Percentiles rank a stretch among this genome's conserved stretches.
Evolutionary conservation across 139 green algal species (phyloP).

Genomic region (Eudorina sp.): DNA sequence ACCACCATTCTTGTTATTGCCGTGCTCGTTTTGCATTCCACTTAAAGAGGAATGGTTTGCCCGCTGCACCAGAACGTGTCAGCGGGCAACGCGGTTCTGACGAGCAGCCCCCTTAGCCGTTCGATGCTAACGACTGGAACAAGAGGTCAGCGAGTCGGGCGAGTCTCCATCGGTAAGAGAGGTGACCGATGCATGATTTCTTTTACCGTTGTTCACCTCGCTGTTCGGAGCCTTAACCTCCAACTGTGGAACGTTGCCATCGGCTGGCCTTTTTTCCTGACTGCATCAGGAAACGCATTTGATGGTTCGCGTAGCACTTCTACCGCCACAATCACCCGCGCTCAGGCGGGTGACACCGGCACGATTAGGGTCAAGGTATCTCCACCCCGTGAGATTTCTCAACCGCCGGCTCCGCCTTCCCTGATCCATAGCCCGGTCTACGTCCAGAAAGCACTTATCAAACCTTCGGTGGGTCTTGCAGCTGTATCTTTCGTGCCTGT

Average conservation of each 20-base stretch:
- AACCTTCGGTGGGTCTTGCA: neutral
- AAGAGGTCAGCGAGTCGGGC: neutral
- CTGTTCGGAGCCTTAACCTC: too few species aligned
- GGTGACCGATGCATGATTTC: neutral
- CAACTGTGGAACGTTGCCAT: too few species aligned
- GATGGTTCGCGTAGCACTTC: neutral
- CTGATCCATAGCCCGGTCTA: constrained; percentile 45
- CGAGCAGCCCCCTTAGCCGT: neutral
- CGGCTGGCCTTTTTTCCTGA: neutral
- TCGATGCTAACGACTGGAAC: neutral
- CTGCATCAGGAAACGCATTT: neutral
- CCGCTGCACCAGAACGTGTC: neutral
- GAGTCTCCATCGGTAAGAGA: neutral
- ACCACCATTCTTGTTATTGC: too few species aligned
- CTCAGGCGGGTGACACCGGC: neutral
- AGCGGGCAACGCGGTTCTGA: neutral
- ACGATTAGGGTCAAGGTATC: neutral
- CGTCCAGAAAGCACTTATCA: constrained; percentile 30
- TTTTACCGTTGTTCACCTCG: too few species aligned
- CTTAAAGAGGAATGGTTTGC: neutral
- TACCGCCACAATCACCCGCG: neutral
- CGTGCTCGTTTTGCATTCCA: neutral
- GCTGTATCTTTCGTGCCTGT: too few species aligned
- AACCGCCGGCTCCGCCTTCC: neutral
- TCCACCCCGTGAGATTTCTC: neutral